Evolutionary conservation across 2,329 filamentous ascomycete genomes (phyloP).

Genomic region (Ramularia collo-cygni): DNA sequence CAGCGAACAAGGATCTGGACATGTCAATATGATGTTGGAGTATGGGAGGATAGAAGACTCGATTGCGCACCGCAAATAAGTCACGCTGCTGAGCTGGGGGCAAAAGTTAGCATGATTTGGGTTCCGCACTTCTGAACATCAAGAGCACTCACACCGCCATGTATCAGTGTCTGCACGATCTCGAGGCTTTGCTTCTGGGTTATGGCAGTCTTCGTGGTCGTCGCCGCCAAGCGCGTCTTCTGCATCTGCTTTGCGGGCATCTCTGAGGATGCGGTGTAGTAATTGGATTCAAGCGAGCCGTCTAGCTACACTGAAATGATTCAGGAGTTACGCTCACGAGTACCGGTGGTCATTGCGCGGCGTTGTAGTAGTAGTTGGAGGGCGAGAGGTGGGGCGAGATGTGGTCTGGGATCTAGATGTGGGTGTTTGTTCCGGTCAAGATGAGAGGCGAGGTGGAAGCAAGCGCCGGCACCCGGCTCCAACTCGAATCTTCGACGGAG

Average conservation of each 20-base stretch:
- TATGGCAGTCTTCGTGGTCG: constrained; percentile 25
- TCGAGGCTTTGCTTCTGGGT: constrained; percentile 41
- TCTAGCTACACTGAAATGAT: background rate
- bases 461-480: too few relatives aligned
- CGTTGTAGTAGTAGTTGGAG: background rate
- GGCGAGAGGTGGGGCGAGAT: too few relatives aligned
- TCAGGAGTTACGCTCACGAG: background rate
- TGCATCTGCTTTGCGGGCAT: constrained; percentile 21
- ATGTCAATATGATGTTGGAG: constrained; percentile 5
- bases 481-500: too few relatives aligned
- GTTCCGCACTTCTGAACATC: background rate
- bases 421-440: too few relatives aligned
- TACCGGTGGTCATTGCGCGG: background rate
- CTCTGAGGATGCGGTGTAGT: background rate
- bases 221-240: constrained; percentile 12
- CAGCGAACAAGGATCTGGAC: constrained; percentile 27
- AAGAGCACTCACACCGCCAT: constrained; percentile 36
- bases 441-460: too few relatives aligned
- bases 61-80: constrained; percentile 25
- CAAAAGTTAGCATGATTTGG: constrained; percentile 4
- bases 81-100: constrained; percentile 30
- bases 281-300: background rate
- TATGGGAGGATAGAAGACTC: background rate
- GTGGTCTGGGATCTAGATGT: too few relatives aligned
- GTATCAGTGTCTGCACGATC: constrained; percentile 42